Evolutionary conservation across 2,329 filamentous ascomycete genomes (phyloP).

Genomic region (Fusarium pseudoanthophilum): DNA sequence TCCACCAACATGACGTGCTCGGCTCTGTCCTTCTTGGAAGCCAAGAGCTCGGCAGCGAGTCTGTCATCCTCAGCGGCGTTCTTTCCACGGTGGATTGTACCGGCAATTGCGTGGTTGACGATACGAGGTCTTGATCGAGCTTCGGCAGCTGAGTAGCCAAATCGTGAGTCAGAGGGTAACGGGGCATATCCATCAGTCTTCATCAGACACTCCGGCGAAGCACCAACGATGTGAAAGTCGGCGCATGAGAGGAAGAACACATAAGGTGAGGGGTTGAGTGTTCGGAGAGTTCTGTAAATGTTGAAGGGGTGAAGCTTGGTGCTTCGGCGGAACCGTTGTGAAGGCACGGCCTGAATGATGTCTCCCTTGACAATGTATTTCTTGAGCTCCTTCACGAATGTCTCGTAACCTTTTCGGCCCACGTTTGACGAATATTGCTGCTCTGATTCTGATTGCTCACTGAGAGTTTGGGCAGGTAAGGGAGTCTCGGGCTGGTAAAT

Average conservation of each 20-base stretch:
- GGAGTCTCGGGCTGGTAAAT: conserved; percentile 80
- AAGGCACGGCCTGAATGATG: conserved; percentile 98
- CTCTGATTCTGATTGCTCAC: conserved; percentile 69
- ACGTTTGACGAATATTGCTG: conserved; percentile 93
- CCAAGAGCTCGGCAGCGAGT: conserved; percentile 70
- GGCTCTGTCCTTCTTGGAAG: conserved; percentile 82
- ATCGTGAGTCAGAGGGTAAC: conserved; percentile 39
- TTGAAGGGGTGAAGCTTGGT: conserved; percentile 97
- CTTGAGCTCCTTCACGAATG: conserved; percentile 87
- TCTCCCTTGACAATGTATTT: conserved; percentile 90
- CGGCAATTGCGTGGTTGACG: conserved; percentile 96
- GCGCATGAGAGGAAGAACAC: conserved; percentile 94
- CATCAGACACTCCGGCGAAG: conserved; percentile 92
- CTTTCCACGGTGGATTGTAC: conserved; percentile 85
- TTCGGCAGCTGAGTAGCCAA: conserved; percentile 41
- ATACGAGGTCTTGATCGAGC: conserved; percentile 79
- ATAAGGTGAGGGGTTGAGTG: conserved; percentile 97
- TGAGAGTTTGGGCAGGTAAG: conserved; percentile 75
- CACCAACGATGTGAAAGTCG: conserved; percentile 94
- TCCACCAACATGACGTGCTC: conserved; percentile 99
- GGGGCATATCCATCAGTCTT: conserved; percentile 63
- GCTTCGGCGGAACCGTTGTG: conserved; percentile 89
- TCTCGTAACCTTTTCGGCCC: conserved; percentile 86
- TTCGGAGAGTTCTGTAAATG: conserved; percentile 94
- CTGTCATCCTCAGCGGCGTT: conserved; percentile 84